Evolutionary conservation across 78 protist species (phyloP), one percentile per base, ranked within the genome.

Genomic region (Isochrysis galbana): DNA sequence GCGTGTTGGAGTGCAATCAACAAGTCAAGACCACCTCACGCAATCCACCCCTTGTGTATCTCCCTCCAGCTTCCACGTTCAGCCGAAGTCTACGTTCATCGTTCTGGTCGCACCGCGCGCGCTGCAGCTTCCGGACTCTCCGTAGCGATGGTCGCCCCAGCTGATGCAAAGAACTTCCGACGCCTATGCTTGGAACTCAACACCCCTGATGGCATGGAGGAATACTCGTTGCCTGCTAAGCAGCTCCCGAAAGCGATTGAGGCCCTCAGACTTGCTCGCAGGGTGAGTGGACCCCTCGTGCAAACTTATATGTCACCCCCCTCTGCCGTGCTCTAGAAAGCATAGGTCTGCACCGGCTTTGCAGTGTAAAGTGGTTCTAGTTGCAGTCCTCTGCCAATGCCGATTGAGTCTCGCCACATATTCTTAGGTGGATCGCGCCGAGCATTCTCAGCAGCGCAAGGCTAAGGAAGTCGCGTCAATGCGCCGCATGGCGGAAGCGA

Each of bases 21-120:
- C n/a, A n/a, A n/a, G n/a, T n/a, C n/a, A n/a, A n/a, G n/a, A n/a
- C n/a, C n/a, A n/a, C n/a, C n/a, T n/a, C n/a, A n/a, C n/a, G n/a
- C n/a, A n/a, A n/a, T n/a, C n/a, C n/a, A n/a, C n/a, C n/a, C n/a
- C n/a, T n/a, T n/a, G n/a, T n/a, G n/a, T n/a, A n/a, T n/a, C n/a
- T n/a, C n/a, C n/a, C n/a, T n/a, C n/a, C n/a, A 93, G 34, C 70
- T 94, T 32, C 98, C 98, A 0, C 61, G 92, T 5, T 7, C 90
- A 7, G 55, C 94, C 2, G 95, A 91, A 42, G 90, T 23, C 90
- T 96, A 94, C 90, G 89, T 96, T 22, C 97, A 96, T 38, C 93
- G 97, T 42, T 5, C 91, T 3, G 97, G 97, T 10, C 91, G 97
- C 1, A 95, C 96, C 11, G 97, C 96, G 2, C 97, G 97, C 36